Evolutionary conservation across 2,329 filamentous ascomycete species (phyloP), one percentile per base, ranked within the genome.

Genomic region (Chaetothyriales sp.): DNA sequence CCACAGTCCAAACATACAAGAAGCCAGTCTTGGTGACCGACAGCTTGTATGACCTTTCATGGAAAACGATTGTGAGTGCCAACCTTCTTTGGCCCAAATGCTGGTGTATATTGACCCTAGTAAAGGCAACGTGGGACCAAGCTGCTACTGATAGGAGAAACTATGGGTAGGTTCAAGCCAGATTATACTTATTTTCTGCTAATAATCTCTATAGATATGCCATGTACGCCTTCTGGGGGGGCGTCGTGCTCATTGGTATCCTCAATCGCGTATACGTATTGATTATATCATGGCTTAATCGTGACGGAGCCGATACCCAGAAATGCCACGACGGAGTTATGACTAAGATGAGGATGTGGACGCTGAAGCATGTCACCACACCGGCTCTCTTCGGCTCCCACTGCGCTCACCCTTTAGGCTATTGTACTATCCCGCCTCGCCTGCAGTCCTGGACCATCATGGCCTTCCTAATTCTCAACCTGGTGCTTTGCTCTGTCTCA

Each of bases 401-500:
- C 29, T 47, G 33, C 19, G 48, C 54, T 13, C 44, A 46, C 18
- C 54, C 54, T 43, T n/a, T 51, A 13, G 44, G 47, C 8, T 51
- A 49, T 48, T 47, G 48, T 19, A 54, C 40, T 18, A 29, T 56
- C 25, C 54, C 54, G 3, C 54, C 54, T 22, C 51, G 51, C n/a
- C 44, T 56, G 8, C 54, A 54, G 37, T 48, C 54, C n/a, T 43
- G 51, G 10, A 54, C 46, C 13, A 44, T 56, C 15, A n/a, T 48
- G 8, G 43, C 29, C 18, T 56, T 54, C 22, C 19, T 49, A 4
- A 19, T 48, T 15, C n/a, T 56, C 29, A 56, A 56, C 44, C 48
- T 69, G 2, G 47, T 69, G 1, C 56, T 76, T 1, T 72, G 68
- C 28, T 62, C 64, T 15, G 62, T 70, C n/a, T 67, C 65, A 6